phyloP scores from a whole-genome alignment of 2,329 filamentous ascomycete species.

The Phialemonium atrogriseum region DNA sequence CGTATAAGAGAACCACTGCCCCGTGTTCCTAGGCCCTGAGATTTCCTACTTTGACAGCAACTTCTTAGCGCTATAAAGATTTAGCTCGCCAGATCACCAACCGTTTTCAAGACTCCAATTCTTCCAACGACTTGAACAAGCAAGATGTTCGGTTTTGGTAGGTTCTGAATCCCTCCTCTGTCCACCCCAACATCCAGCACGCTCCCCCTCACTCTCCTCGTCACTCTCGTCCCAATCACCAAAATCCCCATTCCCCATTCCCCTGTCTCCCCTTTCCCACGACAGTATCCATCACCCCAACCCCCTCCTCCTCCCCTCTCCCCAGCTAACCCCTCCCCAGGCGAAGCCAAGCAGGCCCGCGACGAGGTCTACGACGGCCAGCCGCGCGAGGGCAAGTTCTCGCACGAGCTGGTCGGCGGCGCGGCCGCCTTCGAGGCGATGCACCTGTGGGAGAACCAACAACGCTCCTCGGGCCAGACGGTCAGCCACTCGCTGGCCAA shows the following conservation, averaged over 20 bases:
- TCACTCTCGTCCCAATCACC: neutral
- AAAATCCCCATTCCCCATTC: neutral
- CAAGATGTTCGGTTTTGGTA: conserved; percentile 14
- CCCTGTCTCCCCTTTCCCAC: neutral
- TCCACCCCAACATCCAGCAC: neutral
- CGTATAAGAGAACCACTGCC: too few relatives aligned
- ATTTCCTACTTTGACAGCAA: too few relatives aligned
- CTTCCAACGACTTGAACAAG: conserved; percentile 1
- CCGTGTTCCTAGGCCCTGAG: too few relatives aligned
- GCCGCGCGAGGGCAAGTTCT: conserved; percentile 52
- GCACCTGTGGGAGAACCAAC: conserved; percentile 70
- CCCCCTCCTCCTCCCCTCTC: neutral
- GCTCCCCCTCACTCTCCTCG: neutral
- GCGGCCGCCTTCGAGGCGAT: conserved; percentile 73
- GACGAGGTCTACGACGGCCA: conserved; percentile 32
- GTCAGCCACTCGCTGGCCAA: conserved; percentile 71
- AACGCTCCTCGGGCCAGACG: conserved; percentile 61
- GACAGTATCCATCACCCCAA: neutral
- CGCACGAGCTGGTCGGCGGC: conserved; percentile 67
- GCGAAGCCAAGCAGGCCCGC: conserved; percentile 32
- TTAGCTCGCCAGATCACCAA: neutral
- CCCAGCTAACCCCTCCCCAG: conserved; percentile 15
- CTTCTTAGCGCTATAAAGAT: too few relatives aligned
- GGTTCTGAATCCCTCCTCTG: neutral
- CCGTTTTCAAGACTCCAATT: neutral